Evolutionary conservation across 176 grass and related monocot genomes (phyloP), one percentile per base, ranked within the genome.

Genomic region (Elaeis guineensis): DNA sequence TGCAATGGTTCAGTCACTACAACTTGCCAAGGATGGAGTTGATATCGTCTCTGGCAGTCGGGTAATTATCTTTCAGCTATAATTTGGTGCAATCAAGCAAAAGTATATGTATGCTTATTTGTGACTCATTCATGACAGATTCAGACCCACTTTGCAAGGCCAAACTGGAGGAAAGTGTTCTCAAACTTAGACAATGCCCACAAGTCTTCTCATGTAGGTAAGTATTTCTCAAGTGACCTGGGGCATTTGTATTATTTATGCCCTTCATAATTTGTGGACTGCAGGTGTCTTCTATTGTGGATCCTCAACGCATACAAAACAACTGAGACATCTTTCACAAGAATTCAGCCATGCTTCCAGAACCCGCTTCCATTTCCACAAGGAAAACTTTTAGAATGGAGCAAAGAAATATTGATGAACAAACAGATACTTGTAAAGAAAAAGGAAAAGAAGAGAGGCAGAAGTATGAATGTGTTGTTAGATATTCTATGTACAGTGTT

Each of bases 101-200:
- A 29, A 30, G 52, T 14, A 7, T 48, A 2, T 9, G 25, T 51
- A 50, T 21, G 25, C 48, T 21, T 15, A 35, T 52, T 64, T 58
- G 22, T 65, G 17, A 70, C 21, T 32, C 9, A 57, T 63, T 25
- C 64, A 49, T 72, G 68, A 50, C 73, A 98, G 88, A 98, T 98
- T 71, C 85, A 82, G 24, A 98, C 94, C 55, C 93, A 98, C 70
- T 98, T 93, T 72, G 94, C 94, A 30, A 89, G 94, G 55, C 94
- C 94, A 25, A 98, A 98, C 49, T 98, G 94, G 94, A 98, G 94
- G 67, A 98, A 93, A 63, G 94, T 98, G 23, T 98, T 98, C 49
- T 72, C 81, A 48, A 82, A 98, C 79, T 80, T 93, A 49, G 87
- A 88, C n/a, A 79, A 70, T 58, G 61, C 78, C 22, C 94, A 98